Base-by-base conservation (phyloP, 805 yeast genomes). In the Starmerella floris region DNA sequence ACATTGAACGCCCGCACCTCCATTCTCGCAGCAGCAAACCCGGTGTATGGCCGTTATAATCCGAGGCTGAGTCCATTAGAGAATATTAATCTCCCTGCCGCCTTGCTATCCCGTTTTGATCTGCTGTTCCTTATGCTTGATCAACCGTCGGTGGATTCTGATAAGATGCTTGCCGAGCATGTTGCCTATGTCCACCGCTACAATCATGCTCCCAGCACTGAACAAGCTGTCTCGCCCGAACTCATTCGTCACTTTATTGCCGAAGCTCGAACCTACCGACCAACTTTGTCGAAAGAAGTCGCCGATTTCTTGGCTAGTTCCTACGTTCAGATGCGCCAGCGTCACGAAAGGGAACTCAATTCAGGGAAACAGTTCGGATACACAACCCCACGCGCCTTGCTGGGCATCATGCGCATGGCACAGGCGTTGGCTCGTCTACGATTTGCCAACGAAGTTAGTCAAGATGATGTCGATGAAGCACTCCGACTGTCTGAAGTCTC, bases 11-110 rank as follows among this genome's bases (percentile, higher is more conserved):
- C 98, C 6, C 74, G 98, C 60, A 75, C 97, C 0, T 87, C 96
- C 4, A 83, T 91, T 47, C 65, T 91, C 50, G 98, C 98, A 0
- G 98, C 98, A 25, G 98, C 98, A n/a, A 91, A 91, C 66, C 98
- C 98, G 17, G 67, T 87, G 30, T 87, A 82, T 59, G 97, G 98
- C 44, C 74, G 97, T 50, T 91, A 91, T 64, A 88, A 91, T 62
- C 82, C 95, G 30, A 72, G 75, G 49, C 63, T 88, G 44, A 81
- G 95, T 6, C 96, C 98, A 2, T 78, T 85, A 50, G 95, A 91
- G 56, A 91, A 91, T 63, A 88, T 91, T 61, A 91, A 91, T 57
- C 68, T 91, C 45, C 98, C 98, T 5, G 96, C 97, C 0, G 98
- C 98, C 0, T 69, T 91, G 53, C 68, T 91, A 40, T 88, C 97